phyloP scores from a whole-genome alignment of 176 grass and related monocot genomes.

The Aechmea fasciata region DNA sequence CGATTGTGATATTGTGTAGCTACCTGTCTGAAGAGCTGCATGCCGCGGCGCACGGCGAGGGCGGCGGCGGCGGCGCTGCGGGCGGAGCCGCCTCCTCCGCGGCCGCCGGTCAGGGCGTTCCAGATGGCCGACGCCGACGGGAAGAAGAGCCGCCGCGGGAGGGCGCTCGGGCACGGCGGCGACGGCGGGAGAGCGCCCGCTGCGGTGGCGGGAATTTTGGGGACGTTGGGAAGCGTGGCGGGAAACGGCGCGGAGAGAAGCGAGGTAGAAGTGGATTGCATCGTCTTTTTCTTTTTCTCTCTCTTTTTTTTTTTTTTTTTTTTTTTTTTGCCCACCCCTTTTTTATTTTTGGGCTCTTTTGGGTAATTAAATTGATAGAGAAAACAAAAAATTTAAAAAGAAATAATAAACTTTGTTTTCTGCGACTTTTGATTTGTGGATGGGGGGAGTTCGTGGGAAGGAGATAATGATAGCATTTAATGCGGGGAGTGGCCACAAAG shows the following conservation, averaged over 20 bases:
- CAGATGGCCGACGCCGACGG: conserved; percentile 39
- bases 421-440: too few relatives aligned
- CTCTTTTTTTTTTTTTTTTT: background rate
- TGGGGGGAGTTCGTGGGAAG: too few relatives aligned
- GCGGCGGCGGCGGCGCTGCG: conserved; percentile 34
- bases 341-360: background rate
- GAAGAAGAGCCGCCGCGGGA: conserved; percentile 49
- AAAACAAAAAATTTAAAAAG: too few relatives aligned
- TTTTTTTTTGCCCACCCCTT: background rate
- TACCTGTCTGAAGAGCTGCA: conserved; percentile 75
- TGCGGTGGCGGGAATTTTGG: background rate
- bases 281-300: background rate
- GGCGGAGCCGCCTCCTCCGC: conserved; percentile 23
- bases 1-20: background rate
- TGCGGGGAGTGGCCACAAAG: too few relatives aligned
- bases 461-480: too few relatives aligned
- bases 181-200: background rate
- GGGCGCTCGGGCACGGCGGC: background rate
- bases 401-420: too few relatives aligned
- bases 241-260: conserved; percentile 6
- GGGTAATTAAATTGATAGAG: too few relatives aligned
- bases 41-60: conserved; percentile 57
- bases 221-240: background rate
- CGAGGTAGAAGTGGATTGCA: background rate
- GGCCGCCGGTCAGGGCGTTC: conserved; percentile 53